A percentile compares a stretch with the other conserved stretches of the same genome.
phyloP scores from a whole-genome alignment of 805 yeast genomes.

The Hanseniaspora occidentalis region DNA sequence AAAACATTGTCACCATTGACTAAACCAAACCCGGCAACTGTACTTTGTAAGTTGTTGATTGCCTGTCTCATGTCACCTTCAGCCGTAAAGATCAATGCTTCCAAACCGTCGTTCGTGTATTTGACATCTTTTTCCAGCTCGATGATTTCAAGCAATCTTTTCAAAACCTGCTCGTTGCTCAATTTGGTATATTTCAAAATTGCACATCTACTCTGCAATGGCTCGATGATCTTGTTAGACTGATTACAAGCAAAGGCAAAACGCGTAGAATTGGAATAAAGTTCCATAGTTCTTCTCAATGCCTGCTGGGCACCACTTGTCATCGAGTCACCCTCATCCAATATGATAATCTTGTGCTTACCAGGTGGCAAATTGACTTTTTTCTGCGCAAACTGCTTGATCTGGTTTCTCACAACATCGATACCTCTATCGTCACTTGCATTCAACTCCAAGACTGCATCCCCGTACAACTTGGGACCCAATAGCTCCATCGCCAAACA shows the following conservation, averaged over 20 bases:
- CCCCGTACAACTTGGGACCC: slow-evolving; percentile 49
- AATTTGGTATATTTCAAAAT: slow-evolving; percentile 74
- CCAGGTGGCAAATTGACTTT: slow-evolving; percentile 81
- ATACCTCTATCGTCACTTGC: slow-evolving; percentile 98
- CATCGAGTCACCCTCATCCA: slow-evolving; percentile 96
- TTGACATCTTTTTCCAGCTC: slow-evolving; percentile 52
- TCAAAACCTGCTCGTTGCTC: slow-evolving; percentile 73
- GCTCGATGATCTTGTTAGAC: slow-evolving; percentile 89
- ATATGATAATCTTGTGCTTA: slow-evolving; percentile 79
- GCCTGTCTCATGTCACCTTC: slow-evolving; percentile 99
- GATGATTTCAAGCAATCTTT: slow-evolving; percentile 59
- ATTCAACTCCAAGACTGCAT: slow-evolving; percentile 84
- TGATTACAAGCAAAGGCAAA: slow-evolving; percentile 99
- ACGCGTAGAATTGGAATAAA: slow-evolving; percentile 88
- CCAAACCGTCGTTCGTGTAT: slow-evolving; percentile 79
- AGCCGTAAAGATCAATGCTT: slow-evolving; percentile 86
- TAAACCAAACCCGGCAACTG: slow-evolving; percentile 84
- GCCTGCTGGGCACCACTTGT: slow-evolving; percentile 97
- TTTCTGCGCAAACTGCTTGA: slow-evolving; percentile 93
- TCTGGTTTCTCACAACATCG: slow-evolving; percentile 86
- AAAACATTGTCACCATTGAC: slow-evolving; percentile 91
- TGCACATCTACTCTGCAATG: slow-evolving; percentile 93
- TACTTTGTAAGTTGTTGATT: slow-evolving; percentile 82
- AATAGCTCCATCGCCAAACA: slow-evolving; percentile 79
- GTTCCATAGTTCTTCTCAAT: slow-evolving; percentile 85